These are phyloP conservation scores for Vishniacozyma victoriae DNA, from an alignment of 768 basidiomycete genomes.

Conservation along the genomic window DNA sequence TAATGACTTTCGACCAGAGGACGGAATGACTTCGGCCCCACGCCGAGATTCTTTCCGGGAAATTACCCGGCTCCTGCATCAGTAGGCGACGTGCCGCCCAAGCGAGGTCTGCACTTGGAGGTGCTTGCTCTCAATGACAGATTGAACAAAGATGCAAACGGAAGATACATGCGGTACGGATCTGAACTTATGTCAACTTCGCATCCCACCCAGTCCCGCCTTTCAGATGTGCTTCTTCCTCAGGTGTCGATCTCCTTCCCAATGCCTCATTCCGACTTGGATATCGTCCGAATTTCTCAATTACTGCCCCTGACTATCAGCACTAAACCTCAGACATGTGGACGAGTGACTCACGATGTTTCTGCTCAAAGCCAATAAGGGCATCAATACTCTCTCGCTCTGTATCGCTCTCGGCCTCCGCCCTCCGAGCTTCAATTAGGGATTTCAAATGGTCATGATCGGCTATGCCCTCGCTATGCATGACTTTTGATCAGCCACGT, in stretches of 20 bases:
- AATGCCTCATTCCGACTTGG: constrained; percentile 13
- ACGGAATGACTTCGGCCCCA: no score
- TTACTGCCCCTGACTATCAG: constrained; percentile 3
- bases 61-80: no score
- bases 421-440: constrained; percentile 1
- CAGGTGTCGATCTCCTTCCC: constrained; percentile 8
- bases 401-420: neutral
- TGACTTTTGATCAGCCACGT: constrained; percentile 3
- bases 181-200: no score
- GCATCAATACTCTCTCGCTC: constrained; percentile 1
- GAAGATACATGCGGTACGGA: no score
- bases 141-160: no score
- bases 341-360: constrained; percentile 8
- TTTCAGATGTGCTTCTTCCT: constrained; percentile 7
- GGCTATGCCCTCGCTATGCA: constrained; percentile 9
- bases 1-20: no score
- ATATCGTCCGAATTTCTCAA: constrained; percentile 10
- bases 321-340: neutral
- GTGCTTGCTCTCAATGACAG: no score
- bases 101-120: no score
- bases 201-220: constrained; percentile 10
- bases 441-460: constrained; percentile 5
- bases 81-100: no score
- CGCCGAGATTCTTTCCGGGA: no score
- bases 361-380: constrained; percentile 5